Evolutionary conservation across 2,329 filamentous ascomycete species (phyloP).

Genomic region (Xylariaceae sp.): DNA sequence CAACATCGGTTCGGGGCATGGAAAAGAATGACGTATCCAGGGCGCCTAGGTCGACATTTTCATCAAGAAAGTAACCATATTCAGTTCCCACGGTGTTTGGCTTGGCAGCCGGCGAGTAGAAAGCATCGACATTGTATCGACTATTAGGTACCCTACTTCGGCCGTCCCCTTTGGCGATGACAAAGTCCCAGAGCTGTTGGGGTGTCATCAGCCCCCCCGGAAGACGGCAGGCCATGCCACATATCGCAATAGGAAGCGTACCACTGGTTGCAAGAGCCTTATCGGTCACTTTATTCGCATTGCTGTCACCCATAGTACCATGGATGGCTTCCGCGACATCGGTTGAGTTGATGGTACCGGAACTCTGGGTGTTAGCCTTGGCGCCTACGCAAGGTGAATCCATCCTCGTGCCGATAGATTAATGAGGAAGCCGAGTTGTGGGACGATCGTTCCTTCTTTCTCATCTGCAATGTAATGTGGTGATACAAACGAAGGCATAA

Average conservation of each 20-base stretch:
- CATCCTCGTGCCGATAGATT: no score
- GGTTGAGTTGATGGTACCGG: no score
- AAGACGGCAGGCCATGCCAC: slow-evolving; percentile 35
- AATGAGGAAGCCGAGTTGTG: no score
- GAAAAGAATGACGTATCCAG: slow-evolving; percentile 8
- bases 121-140: slow-evolving; percentile 36
- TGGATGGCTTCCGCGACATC: no score
- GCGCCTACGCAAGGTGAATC: no score
- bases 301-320: no score
- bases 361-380: no score
- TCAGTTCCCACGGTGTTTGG: slow-evolving; percentile 21
- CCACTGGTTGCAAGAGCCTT: no score
- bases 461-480: no score
- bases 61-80: slow-evolving; percentile 33
- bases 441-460: no score
- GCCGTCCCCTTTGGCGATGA: slow-evolving; percentile 33
- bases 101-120: slow-evolving; percentile 24
- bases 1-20: not conserved
- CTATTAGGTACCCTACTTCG: slow-evolving; percentile 29
- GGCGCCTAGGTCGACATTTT: slow-evolving; percentile 1
- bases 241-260: slow-evolving; percentile 37
- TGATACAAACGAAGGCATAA: no score
- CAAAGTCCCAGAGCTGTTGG: slow-evolving; percentile 39
- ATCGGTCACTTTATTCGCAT: no score
- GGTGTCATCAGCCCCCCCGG: slow-evolving; percentile 35